These are phyloP conservation scores for Dothiorella sarmentorum DNA, from an alignment of 2,329 filamentous ascomycete genomes.

Conservation along the genomic window DNA sequence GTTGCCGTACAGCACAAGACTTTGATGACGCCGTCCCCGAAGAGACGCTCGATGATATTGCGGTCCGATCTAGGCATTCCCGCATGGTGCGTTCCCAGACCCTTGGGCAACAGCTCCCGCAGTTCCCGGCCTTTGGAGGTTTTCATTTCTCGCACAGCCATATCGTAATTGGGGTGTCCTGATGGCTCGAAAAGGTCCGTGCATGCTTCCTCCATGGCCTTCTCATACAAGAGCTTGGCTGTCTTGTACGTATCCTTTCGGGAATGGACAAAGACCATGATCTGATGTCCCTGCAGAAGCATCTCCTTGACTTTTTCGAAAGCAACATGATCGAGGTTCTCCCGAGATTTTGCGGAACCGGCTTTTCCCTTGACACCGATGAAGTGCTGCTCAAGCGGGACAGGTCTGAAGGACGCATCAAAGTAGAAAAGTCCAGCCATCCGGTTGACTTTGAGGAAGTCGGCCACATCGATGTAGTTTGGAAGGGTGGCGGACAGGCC, in stretches of 20 bases:
- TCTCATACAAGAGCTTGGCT: conserved; percentile 79
- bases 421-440: conserved; percentile 95
- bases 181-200: conserved; percentile 79
- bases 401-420: conserved; percentile 89
- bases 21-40: conserved; percentile 87
- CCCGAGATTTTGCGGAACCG: conserved; percentile 73
- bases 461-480: conserved; percentile 94
- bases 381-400: conserved; percentile 95
- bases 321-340: conserved; percentile 81
- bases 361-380: conserved; percentile 92
- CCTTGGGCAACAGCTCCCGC: conserved; percentile 83
- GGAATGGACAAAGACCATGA: conserved; percentile 99
- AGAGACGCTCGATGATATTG: conserved; percentile 92
- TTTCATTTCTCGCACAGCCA: conserved; percentile 79
- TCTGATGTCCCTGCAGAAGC: conserved; percentile 86
- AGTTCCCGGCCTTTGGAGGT: conserved; percentile 81
- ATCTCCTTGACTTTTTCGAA: conserved; percentile 96
- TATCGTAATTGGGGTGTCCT: conserved; percentile 73
- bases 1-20: conserved; percentile 98
- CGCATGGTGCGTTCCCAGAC: conserved; percentile 91
- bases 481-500: conserved; percentile 93
- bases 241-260: conserved; percentile 89
- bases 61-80: conserved; percentile 93
- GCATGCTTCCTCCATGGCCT: conserved; percentile 76
- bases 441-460: conserved; percentile 94